These are phyloP conservation scores for Phytopythium aichiense DNA, from an alignment of 352 stramenopile genomes.

Conservation along the genomic window DNA sequence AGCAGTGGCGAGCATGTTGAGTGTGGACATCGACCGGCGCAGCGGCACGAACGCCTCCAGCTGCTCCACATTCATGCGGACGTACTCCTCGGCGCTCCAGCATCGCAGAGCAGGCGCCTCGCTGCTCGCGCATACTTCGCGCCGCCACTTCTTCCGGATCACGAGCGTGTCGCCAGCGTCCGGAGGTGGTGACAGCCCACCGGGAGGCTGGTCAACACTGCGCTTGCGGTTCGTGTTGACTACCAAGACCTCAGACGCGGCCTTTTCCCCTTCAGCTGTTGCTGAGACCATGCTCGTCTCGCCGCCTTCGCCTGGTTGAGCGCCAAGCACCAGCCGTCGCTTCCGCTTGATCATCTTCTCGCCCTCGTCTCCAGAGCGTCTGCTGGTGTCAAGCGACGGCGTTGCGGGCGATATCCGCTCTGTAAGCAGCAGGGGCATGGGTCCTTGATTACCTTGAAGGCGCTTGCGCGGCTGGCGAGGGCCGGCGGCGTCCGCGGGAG, in stretches of 20 bases:
- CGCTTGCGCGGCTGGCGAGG: background rate
- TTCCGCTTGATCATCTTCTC: background rate
- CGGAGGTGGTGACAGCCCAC: background rate
- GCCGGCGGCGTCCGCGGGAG: background rate
- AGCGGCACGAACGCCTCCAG: background rate
- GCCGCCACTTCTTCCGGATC: conserved; percentile 31
- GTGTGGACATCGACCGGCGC: background rate
- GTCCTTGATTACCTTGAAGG: background rate
- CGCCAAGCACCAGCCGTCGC: background rate
- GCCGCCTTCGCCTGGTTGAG: background rate
- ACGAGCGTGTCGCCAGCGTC: conserved; percentile 1
- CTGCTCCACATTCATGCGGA: background rate
- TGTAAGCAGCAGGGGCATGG: background rate
- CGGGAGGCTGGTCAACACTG: background rate
- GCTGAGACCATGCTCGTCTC: background rate
- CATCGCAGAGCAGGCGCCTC: background rate
- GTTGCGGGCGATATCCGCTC: background rate
- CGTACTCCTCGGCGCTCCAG: background rate
- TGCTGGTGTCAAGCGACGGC: background rate
- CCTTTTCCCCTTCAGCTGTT: background rate
- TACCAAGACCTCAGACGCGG: background rate
- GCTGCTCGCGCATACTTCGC: background rate
- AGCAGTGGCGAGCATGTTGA: background rate
- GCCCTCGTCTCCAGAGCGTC: background rate
- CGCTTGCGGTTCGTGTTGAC: background rate